A percentile compares a stretch with the other conserved stretches of the same genome.
Evolutionary conservation across 2,329 filamentous ascomycete species (phyloP).

Genomic region (Cladosporium colombiae): DNA sequence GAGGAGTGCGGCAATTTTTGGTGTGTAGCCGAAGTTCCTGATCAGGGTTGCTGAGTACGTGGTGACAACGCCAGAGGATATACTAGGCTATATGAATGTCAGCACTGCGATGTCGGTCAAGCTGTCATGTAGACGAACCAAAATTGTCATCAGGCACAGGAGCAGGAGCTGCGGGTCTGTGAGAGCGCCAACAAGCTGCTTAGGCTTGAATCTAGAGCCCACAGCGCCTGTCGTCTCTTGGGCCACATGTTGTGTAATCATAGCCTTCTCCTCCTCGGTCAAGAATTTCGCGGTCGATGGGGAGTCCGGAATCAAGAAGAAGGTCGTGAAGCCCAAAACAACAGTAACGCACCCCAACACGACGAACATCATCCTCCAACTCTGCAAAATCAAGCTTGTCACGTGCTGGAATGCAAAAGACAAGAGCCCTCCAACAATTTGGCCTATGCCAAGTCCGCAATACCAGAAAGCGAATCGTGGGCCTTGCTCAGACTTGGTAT

Average conservation of each 20-base stretch:
- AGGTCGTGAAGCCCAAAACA: slow-evolving; percentile 21
- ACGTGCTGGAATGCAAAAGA: slow-evolving; percentile 51
- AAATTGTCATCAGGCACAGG: slow-evolving; percentile 38
- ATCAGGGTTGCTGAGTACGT: slow-evolving; percentile 56
- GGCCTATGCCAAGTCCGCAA: slow-evolving; percentile 73
- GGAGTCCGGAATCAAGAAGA: slow-evolving; percentile 47
- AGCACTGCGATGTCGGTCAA: not conserved
- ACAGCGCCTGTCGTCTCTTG: slow-evolving; percentile 46
- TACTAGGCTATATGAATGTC: slow-evolving; percentile 48
- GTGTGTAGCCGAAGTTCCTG: slow-evolving; percentile 35
- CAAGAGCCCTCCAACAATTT: slow-evolving; percentile 68
- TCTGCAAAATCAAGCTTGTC: slow-evolving; percentile 20
- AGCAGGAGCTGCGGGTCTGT: slow-evolving; percentile 60
- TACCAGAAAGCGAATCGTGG: slow-evolving; percentile 45
- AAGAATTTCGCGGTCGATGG: slow-evolving; percentile 70
- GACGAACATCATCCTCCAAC: slow-evolving; percentile 31
- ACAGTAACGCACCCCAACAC: slow-evolving; percentile 26
- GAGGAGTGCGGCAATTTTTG: slow-evolving; percentile 34
- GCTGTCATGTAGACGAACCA: slow-evolving; percentile 8
- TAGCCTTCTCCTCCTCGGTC: slow-evolving; percentile 53
- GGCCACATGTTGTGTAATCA: slow-evolving; percentile 48
- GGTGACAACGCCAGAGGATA: slow-evolving; percentile 57
- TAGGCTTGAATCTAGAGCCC: slow-evolving; percentile 49
- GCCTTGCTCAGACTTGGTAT: slow-evolving; percentile 59
- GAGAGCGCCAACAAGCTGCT: slow-evolving; percentile 58